Evolutionary conservation across 129 eudicot species (phyloP).

Genomic region (Lonicera japonica): DNA sequence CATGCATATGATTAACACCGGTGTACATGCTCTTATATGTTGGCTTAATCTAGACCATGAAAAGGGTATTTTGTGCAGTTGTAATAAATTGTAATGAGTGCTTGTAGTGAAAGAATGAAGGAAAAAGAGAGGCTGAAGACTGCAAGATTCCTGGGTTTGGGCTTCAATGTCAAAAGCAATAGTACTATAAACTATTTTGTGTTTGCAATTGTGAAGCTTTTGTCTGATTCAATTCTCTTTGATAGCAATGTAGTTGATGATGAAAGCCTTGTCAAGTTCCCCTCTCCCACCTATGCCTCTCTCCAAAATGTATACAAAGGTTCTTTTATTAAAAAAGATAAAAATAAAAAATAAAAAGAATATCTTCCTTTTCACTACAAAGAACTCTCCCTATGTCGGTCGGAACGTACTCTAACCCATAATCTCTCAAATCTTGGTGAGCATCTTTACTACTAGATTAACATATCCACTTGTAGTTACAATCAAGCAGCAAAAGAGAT

Average conservation of each 20-base stretch:
- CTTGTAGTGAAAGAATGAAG: slow-evolving; percentile 23
- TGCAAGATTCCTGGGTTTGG: slow-evolving; percentile 25
- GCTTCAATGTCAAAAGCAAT: slow-evolving; percentile 31
- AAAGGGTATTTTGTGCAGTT: slow-evolving; percentile 1
- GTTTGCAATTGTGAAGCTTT: slow-evolving; percentile 19
- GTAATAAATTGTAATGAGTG: slow-evolving; percentile 11
- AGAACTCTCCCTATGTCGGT: no score
- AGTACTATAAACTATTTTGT: background rate
- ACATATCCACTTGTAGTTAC: no score
- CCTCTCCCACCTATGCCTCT: background rate
- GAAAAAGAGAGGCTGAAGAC: slow-evolving; percentile 12
- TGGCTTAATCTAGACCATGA: background rate
- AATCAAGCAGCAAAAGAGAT: no score
- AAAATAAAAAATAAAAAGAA: no score
- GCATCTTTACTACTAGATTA: no score
- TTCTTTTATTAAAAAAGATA: no score
- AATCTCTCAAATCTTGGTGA: no score
- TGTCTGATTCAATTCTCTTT: slow-evolving; percentile 29
- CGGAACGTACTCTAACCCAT: no score
- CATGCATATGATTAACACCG: background rate
- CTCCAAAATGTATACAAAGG: no score
- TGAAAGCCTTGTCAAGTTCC: background rate
- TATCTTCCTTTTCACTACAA: no score
- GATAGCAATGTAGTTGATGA: slow-evolving; percentile 21
- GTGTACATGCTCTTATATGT: background rate